A percentile compares a stretch with the other conserved stretches of the same genome.
phyloP scores from a whole-genome alignment of 2,329 filamentous ascomycete species.

The Hymenoscyphus occultus region DNA sequence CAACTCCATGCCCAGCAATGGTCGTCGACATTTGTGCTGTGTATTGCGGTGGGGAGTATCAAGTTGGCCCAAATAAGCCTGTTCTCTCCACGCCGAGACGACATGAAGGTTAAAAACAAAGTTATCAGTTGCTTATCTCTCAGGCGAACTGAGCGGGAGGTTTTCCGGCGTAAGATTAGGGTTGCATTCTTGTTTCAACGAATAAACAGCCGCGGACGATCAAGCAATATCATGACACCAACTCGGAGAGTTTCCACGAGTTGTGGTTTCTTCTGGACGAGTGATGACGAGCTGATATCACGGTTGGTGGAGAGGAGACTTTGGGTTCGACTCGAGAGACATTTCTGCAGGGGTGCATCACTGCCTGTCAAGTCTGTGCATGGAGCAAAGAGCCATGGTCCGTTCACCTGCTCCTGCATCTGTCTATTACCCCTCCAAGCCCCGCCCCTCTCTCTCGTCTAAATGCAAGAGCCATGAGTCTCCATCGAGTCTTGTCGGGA shows the following conservation, averaged over 20 bases:
- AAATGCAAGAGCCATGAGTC: neutral
- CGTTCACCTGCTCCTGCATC: neutral
- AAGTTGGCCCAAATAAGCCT: too few relatives aligned
- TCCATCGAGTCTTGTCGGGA: neutral
- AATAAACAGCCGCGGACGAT: neutral
- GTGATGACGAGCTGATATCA: neutral
- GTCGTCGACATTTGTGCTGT: conserved; percentile 10
- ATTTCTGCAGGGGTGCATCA: neutral
- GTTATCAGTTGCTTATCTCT: neutral
- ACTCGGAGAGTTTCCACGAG: neutral
- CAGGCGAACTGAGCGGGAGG: neutral
- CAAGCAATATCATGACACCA: neutral
- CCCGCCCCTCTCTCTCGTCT: neutral
- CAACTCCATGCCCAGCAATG: conserved; percentile 7
- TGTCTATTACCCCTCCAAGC: neutral
- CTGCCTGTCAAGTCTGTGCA: neutral
- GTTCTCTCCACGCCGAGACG: too few relatives aligned
- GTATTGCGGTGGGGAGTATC: too few relatives aligned
- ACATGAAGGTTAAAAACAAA: too few relatives aligned
- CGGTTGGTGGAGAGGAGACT: neutral
- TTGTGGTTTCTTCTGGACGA: neutral
- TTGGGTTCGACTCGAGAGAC: too few relatives aligned
- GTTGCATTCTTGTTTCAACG: neutral
- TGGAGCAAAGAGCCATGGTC: too few relatives aligned
- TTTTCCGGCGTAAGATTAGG: neutral